These are phyloP conservation scores for Paraconiothyrium sp. DNA, from an alignment of 2,329 filamentous ascomycete species.

Conservation along the genomic window DNA sequence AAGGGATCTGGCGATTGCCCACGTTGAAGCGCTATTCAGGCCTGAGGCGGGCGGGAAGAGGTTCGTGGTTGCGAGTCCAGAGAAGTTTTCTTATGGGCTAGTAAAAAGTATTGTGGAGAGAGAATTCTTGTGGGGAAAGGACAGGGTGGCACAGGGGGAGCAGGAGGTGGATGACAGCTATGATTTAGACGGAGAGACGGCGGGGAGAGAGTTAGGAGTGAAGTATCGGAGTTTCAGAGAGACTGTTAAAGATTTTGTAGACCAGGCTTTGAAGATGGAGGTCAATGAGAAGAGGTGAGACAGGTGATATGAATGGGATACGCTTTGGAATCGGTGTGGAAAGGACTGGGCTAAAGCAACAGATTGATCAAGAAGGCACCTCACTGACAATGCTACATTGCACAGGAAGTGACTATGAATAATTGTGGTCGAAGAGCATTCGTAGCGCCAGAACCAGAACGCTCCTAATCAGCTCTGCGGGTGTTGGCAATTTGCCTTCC, in stretches of 20 bases:
- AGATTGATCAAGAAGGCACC: background rate
- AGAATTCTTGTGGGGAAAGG: slow-evolving; percentile 52
- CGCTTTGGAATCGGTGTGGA: background rate
- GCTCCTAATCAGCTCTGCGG: background rate
- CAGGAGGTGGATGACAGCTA: slow-evolving; percentile 48
- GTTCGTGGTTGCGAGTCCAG: slow-evolving; percentile 53
- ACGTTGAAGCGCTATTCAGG: slow-evolving; percentile 55
- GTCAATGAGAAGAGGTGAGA: slow-evolving; percentile 16
- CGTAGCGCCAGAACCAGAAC: background rate
- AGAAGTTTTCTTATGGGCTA: slow-evolving; percentile 58
- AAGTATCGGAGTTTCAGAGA: slow-evolving; percentile 49
- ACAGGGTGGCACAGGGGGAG: slow-evolving; percentile 45
- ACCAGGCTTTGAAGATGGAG: slow-evolving; percentile 36
- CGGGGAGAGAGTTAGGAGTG: slow-evolving; percentile 53
- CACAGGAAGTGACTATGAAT: no score
- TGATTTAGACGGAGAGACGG: slow-evolving; percentile 56
- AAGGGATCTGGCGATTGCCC: slow-evolving; percentile 57
- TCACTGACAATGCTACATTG: background rate
- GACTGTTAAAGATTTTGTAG: slow-evolving; percentile 50
- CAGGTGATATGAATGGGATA: background rate
- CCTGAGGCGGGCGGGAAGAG: slow-evolving; percentile 52
- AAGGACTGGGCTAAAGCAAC: background rate
- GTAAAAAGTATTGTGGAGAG: slow-evolving; percentile 56
- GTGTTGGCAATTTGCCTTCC: background rate
- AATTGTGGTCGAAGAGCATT: background rate